These are phyloP conservation scores for Malus orientalis DNA, from an alignment of 306 rosid species.

Conservation along the genomic window DNA sequence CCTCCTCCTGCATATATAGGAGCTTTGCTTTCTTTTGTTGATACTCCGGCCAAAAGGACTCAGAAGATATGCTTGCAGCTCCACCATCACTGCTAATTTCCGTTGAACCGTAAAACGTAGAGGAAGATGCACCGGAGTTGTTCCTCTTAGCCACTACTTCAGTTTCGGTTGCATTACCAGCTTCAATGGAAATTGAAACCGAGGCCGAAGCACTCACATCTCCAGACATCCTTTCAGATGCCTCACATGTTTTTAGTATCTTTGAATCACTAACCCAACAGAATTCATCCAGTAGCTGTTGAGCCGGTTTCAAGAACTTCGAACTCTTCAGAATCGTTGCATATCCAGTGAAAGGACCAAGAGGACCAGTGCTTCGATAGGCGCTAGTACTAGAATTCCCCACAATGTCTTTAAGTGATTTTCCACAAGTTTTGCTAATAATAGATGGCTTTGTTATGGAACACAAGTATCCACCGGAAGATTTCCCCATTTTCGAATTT, in stretches of 20 bases:
- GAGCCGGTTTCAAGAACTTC: constrained; percentile 67
- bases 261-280: constrained; percentile 28
- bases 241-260: constrained; percentile 13
- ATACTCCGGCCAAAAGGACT: constrained; percentile 42
- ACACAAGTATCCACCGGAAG: background rate
- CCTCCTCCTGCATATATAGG: constrained; percentile 83
- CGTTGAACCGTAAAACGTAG: constrained; percentile 36
- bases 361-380: constrained; percentile 64
- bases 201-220: constrained; percentile 35
- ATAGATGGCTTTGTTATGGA: constrained; percentile 34
- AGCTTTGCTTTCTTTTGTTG: constrained; percentile 83
- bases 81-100: constrained; percentile 42
- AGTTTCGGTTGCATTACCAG: constrained; percentile 24
- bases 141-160: constrained; percentile 21
- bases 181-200: constrained; percentile 18
- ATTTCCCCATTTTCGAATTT: constrained; percentile 12
- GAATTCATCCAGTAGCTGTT: constrained; percentile 58
- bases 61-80: constrained; percentile 36
- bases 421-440: constrained; percentile 41
- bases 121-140: constrained; percentile 41
- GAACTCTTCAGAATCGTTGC: constrained; percentile 80
- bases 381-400: constrained; percentile 30
- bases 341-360: constrained; percentile 95
- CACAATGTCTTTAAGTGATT: constrained; percentile 45
- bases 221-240: constrained; percentile 33